Base-by-base conservation (phyloP, 352 stramenopile genomes). In the Phytophthora chlamydospora region DNA sequence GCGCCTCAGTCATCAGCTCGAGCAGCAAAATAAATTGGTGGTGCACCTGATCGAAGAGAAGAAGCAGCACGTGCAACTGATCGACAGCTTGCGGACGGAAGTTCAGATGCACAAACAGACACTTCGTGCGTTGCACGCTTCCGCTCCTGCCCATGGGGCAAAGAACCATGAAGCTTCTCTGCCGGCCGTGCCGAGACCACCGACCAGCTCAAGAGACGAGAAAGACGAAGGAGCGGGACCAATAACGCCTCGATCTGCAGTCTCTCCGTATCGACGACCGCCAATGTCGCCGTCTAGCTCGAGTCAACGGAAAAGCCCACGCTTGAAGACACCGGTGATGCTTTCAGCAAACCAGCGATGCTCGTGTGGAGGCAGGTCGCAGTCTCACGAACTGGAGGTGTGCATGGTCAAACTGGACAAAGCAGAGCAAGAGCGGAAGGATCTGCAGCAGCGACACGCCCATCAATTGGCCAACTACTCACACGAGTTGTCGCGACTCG, bases 391-490 rank as follows among this genome's bases (percentile, higher is more conserved):
- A 13, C n/a, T 66, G 2, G 67, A 81, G 29, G 64, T 71, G 27
- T 72, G 69, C 38, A 41, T 29, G 1, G 42, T 52, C 2, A 78
- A 73, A 42, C 53, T 88, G 6, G 66, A 79, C 36, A 79, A 79
- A 19, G 49, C 44, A 3, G 83, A 91, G 44, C 62, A 77, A 6
- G 81, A 90, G 12, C 85, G 80, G 12, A 77, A 81, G 21, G 67
- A 84, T 3, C 38, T 76, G 2, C 53, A 73, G 8, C 46, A 59
- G 0, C 77, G 83, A 0, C 80, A 91, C n/a, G 65, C 73, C 3
- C 74, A 88, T 27, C 81, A 93, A 62, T 58, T 89, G 5, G 72
- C 81, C 10, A 89, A 83, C 35, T 93, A 88, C 17, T 85, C 78
- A 0, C 79, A 88, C 36, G 80, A 88, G 24, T 65, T 89, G 9